These are phyloP conservation scores for Rubus idaeus DNA, from an alignment of 306 rosid genomes.

Conservation along the genomic window DNA sequence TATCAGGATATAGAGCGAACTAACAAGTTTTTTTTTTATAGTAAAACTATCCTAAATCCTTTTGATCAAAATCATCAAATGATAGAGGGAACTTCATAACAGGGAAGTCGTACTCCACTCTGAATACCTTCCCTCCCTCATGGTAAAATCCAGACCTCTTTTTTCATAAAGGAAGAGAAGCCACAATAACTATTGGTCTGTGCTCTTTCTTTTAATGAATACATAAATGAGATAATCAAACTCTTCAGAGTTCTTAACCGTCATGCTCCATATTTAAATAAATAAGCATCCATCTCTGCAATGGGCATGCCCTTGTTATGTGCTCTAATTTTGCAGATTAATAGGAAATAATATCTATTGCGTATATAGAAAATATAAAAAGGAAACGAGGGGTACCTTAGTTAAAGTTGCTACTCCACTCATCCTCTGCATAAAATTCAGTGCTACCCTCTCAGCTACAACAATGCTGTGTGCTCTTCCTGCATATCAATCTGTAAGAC, in stretches of 20 bases:
- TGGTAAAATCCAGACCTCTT: background rate
- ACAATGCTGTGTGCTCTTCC: slow-evolving; percentile 82
- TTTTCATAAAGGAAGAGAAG: background rate
- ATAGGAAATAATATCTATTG: background rate
- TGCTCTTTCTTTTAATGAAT: background rate
- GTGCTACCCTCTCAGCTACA: slow-evolving; percentile 82
- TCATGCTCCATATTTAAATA: background rate
- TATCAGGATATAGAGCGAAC: too few relatives aligned
- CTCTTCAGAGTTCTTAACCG: background rate
- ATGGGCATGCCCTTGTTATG: background rate
- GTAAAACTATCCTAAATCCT: background rate
- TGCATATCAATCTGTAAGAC: slow-evolving; percentile 37
- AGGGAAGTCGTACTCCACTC: background rate
- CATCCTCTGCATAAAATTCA: slow-evolving; percentile 98
- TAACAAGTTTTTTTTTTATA: background rate
- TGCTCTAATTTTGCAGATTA: background rate
- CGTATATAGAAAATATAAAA: background rate
- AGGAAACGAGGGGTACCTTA: slow-evolving; percentile 48
- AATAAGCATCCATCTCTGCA: slow-evolving; percentile 4
- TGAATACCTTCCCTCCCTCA: background rate
- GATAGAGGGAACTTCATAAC: background rate
- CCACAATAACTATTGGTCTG: background rate
- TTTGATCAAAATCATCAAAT: too few relatives aligned
- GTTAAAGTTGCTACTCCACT: slow-evolving; percentile 95
- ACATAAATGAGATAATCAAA: background rate